Evolutionary conservation across 495 filamentous ascomycete species (phyloP).

Genomic region (Apiosordaria backusii): DNA sequence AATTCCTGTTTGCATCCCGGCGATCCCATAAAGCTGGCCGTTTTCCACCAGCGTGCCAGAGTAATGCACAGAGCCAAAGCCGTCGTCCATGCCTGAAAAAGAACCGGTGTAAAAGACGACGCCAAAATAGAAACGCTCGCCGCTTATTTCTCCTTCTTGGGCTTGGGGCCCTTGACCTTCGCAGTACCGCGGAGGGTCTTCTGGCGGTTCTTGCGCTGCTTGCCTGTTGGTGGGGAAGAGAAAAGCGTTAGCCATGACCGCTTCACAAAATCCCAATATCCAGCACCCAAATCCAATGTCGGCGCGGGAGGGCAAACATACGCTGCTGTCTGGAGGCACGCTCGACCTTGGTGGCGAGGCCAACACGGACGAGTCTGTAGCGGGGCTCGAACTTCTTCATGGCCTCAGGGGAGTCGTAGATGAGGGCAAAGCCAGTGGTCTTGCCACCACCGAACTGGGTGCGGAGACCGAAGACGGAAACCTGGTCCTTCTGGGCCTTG

Average conservation of each 20-base stretch:
- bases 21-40: conserved; percentile 24
- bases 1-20: conserved; percentile 25
- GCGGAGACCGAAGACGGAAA: conserved; percentile 95
- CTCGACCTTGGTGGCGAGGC: conserved; percentile 88
- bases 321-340: conserved; percentile 95
- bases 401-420: conserved; percentile 95
- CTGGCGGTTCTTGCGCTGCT: conserved; percentile 99
- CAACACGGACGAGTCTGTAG: conserved; percentile 92
- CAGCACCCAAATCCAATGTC: background rate
- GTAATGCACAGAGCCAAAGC: conserved; percentile 38
- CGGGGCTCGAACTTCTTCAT: conserved; percentile 99
- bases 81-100: conserved; percentile 30
- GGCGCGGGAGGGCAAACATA: conserved; percentile 54
- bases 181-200: conserved; percentile 97
- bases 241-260: conserved; percentile 33
- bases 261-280: background rate
- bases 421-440: conserved; percentile 95
- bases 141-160: conserved; percentile 66
- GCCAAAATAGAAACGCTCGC: conserved; percentile 28
- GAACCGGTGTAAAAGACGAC: conserved; percentile 28
- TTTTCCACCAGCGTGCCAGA: conserved; percentile 28
- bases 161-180: conserved; percentile 80
- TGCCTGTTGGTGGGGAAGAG: conserved; percentile 62
- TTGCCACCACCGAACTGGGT: conserved; percentile 99
- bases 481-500: conserved; percentile 94